A percentile compares a stretch with the other conserved stretches of the same genome.
Evolutionary conservation across 2,329 filamentous ascomycete species (phyloP).

Genomic region (Clarireedia monteithiana): DNA sequence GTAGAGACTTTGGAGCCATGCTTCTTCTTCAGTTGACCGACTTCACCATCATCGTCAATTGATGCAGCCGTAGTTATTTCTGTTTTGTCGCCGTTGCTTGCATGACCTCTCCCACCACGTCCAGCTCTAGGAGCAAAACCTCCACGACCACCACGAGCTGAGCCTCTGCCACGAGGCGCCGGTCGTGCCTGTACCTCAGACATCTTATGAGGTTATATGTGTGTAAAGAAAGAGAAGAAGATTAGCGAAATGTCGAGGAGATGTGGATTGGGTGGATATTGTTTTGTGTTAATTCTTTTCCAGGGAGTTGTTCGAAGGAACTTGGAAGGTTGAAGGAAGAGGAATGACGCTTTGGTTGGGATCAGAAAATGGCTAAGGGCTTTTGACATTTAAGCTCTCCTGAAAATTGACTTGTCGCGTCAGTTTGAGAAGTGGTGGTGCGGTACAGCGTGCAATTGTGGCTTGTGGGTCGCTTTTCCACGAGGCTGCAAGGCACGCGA

Average conservation of each 20-base stretch:
- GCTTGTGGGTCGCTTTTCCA: neutral
- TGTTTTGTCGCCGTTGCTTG: conserved; percentile 68
- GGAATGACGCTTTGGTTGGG: conserved; percentile 8
- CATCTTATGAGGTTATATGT: conserved; percentile 39
- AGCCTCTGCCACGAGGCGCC: conserved; percentile 82
- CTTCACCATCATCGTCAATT: conserved; percentile 77
- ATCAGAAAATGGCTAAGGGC: conserved; percentile 6
- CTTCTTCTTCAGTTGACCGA: conserved; percentile 86
- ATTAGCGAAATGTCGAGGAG: conserved; percentile 15
- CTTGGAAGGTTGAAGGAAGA: neutral
- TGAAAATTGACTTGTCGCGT: conserved; percentile 8
- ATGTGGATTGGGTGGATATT: conserved; percentile 10
- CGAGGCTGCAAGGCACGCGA: neutral
- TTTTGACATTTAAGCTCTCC: conserved; percentile 10
- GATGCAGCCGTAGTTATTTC: conserved; percentile 48
- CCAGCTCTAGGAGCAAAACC: conserved; percentile 63
- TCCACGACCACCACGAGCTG: conserved; percentile 76
- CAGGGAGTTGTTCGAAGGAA: neutral
- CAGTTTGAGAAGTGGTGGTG: neutral
- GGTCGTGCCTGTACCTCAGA: conserved; percentile 88
- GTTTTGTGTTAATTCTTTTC: neutral
- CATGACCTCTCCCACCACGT: conserved; percentile 57
- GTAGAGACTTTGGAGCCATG: conserved; percentile 71
- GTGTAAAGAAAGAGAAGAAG: conserved; percentile 18
- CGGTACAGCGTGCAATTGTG: neutral